Evolutionary conservation across 805 yeast genomes (phyloP), one percentile per base, ranked within the genome.

Genomic region (Ogataea zsoltii): DNA sequence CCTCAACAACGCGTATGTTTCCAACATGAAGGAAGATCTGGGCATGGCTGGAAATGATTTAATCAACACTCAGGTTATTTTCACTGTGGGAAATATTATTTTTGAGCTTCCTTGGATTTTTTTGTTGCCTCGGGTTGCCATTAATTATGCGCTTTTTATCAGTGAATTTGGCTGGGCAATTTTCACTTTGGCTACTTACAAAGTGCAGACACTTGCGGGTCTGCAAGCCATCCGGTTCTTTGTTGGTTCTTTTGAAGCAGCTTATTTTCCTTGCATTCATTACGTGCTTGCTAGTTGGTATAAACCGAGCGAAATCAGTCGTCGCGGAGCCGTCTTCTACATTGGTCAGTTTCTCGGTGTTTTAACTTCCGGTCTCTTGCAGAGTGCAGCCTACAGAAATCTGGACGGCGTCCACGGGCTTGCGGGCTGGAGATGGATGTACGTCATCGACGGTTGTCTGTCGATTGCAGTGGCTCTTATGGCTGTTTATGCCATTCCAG

Each of bases 241-340:
- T 33, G 71, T 85, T 46, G 91, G 86, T 32, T 76, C 79, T 0
- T 80, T 82, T 60, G 94, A 88, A 61, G 80, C 87, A 3, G 80
- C 83, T n/a, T 77, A 72, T 55, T 73, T 79, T 66, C 85, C 89
- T 4, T 80, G 79, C 16, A 70, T 80, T 45, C 85, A 82, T 53
- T 81, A 77, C 53, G 62, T 80, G 37, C 66, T 75, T 51, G 87
- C 84, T 10, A 71, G 79, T 17, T 81, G 77, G 75, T 79, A 79
- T 61, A 71, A 71, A 54, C 71, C 80, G 40, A 69, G 69, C 42
- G 87, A 84, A 64, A 70, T 80, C 45, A 71, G 77, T 33, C 70
- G 86, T 55, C 72, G 89, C 61, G 80, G 82, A n/a, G 79, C 79
- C 21, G 65, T 80, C 49, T 80, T 76, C 64, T 83, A 83, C 53